These are phyloP conservation scores for Novymonas esmeraldas DNA, from an alignment of 208 protist species.

Conservation along the genomic window DNA sequence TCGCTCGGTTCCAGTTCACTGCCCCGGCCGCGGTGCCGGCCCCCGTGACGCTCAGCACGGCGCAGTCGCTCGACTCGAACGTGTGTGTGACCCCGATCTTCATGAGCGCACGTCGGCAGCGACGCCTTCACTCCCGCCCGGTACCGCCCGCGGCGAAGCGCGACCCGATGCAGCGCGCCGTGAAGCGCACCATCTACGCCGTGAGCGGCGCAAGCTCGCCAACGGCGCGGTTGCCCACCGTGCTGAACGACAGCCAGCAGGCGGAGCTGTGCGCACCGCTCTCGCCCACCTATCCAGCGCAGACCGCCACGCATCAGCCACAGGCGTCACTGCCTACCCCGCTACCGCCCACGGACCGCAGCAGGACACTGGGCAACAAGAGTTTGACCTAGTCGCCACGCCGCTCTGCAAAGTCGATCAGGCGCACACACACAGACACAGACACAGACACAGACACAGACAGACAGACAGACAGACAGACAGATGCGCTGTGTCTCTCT, in stretches of 20 bases:
- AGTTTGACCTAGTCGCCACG: too few relatives aligned
- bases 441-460: too few relatives aligned
- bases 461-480: too few relatives aligned
- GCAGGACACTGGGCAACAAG: too few relatives aligned
- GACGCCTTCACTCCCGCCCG: background rate
- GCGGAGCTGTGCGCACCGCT: background rate
- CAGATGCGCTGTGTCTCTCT: too few relatives aligned
- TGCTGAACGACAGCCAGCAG: background rate
- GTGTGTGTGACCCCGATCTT: background rate
- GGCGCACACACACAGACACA: too few relatives aligned
- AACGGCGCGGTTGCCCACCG: background rate
- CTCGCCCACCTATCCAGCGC: background rate
- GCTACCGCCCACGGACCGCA: too few relatives aligned
- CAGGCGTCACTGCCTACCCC: too few relatives aligned
- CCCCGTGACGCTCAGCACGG: too few relatives aligned
- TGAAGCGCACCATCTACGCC: constrained; percentile 35
- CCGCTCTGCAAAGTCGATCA: too few relatives aligned
- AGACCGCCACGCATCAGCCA: too few relatives aligned
- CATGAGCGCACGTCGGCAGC: background rate
- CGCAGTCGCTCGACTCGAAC: background rate
- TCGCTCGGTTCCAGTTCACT: background rate
- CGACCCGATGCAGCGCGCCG: constrained; percentile 19
- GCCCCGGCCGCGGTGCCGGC: too few relatives aligned
- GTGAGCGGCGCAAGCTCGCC: background rate
- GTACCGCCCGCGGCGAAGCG: constrained; percentile 19